Conservation (phyloP, 2,329 filamentous ascomycete species). For the Tolypocladium tropicale region DNA sequence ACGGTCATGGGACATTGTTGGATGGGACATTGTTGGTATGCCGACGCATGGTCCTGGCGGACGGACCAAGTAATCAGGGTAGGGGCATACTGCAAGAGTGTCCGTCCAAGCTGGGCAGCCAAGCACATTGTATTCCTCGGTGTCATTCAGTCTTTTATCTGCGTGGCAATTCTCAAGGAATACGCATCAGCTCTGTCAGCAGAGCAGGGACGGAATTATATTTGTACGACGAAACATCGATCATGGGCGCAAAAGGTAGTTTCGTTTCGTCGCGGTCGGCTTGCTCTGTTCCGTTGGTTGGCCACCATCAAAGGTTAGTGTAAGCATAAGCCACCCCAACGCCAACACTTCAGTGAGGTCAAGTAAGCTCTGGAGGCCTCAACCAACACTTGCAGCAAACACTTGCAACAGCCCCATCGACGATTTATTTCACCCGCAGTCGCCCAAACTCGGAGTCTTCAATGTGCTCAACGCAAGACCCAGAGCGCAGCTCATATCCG, state of each 20-base stretch:
- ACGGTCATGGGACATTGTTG: no score
- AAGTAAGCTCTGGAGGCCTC: not conserved
- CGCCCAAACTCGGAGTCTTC: no score
- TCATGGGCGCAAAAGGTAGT: not conserved
- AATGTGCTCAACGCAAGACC: not conserved
- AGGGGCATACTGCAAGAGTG: not conserved
- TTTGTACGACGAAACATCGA: not conserved
- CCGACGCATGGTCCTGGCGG: not conserved
- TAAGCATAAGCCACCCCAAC: not conserved
- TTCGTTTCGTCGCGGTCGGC: not conserved
- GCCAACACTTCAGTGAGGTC: not conserved
- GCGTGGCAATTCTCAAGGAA: not conserved
- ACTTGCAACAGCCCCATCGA: no score
- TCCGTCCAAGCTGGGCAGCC: not conserved
- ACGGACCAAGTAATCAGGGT: not conserved
- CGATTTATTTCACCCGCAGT: not conserved
- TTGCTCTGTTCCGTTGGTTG: not conserved
- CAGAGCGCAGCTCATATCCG: not conserved
- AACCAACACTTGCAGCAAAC: no score
- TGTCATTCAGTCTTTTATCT: not conserved
- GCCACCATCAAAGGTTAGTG: not conserved
- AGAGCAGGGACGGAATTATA: not conserved
- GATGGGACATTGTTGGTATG: not conserved
- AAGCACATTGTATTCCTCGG: not conserved
- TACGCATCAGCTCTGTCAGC: not conserved